Conservation (phyloP, 2,329 filamentous ascomycete genomes). For the Paraconiothyrium sp. region DNA sequence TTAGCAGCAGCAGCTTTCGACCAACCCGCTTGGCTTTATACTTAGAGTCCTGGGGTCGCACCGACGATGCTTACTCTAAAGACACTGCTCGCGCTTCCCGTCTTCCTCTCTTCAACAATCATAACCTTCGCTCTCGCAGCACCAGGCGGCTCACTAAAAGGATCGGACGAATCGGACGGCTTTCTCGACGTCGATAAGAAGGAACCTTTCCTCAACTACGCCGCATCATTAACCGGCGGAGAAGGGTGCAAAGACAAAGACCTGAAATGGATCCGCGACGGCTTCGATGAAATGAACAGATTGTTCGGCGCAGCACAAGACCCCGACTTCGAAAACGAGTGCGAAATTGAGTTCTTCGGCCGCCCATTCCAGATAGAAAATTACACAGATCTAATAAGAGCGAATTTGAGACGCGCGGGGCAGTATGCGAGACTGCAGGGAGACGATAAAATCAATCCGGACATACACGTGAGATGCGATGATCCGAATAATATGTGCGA, state of each 20-base stretch:
- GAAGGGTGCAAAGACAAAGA: slow-evolving; percentile 40
- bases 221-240: slow-evolving; percentile 41
- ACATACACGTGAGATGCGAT: slow-evolving; percentile 47
- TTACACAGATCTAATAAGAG: slow-evolving; percentile 40
- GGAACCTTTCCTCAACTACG: slow-evolving; percentile 25
- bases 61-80: slow-evolving; percentile 34
- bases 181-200: slow-evolving; percentile 39
- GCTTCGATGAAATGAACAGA: slow-evolving; percentile 46
- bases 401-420: slow-evolving; percentile 40
- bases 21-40: neutral
- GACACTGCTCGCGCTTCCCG: slow-evolving; percentile 33
- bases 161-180: slow-evolving; percentile 18
- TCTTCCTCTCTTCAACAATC: slow-evolving; percentile 31
- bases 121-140: slow-evolving; percentile 34
- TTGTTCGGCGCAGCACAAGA: slow-evolving; percentile 38
- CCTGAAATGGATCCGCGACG: slow-evolving; percentile 37
- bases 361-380: slow-evolving; percentile 31
- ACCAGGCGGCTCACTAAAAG: slow-evolving; percentile 24
- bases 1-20: neutral
- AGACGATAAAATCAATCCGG: slow-evolving; percentile 33
- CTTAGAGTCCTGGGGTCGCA: neutral
- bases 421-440: slow-evolving; percentile 40
- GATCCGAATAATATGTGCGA: slow-evolving; percentile 42
- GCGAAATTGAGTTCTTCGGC: slow-evolving; percentile 43
- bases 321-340: slow-evolving; percentile 33